Conservation (phyloP, 768 basidiomycete species). For the Trametes cinnabarina region DNA sequence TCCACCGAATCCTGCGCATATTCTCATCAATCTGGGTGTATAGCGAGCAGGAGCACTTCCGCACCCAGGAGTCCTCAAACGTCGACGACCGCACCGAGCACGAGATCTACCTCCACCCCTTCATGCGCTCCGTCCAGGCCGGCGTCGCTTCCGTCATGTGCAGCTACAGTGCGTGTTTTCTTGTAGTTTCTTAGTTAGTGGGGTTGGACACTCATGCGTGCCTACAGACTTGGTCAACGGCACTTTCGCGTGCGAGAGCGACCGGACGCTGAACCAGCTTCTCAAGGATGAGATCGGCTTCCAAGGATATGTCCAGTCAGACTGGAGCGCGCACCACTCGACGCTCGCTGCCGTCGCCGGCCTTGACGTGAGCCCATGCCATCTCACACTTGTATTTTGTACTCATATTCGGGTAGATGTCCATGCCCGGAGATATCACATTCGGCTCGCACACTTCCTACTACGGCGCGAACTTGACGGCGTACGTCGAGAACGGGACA, state of each 20-base stretch:
- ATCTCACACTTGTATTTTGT: not conserved
- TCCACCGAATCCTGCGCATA: not conserved
- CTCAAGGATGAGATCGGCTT: conserved; percentile 75
- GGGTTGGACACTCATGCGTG: not conserved
- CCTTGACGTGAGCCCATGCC: conserved; percentile 50
- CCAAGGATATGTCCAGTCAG: conserved; percentile 76
- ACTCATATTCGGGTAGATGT: conserved; percentile 45
- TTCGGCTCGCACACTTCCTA: conserved; percentile 52
- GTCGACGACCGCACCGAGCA: conserved; percentile 80
- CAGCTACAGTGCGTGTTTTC: conserved; percentile 55
- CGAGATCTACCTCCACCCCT: conserved; percentile 71
- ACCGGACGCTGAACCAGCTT: conserved; percentile 68
- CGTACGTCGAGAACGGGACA: conserved; percentile 66
- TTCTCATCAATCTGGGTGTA: not conserved
- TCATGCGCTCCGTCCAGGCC: conserved; percentile 69
- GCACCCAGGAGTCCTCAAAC: conserved; percentile 56
- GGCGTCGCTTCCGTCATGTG: conserved; percentile 76
- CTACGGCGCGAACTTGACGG: conserved; percentile 67
- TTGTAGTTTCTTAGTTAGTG: not conserved
- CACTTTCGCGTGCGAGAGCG: conserved; percentile 74
- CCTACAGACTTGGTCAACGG: conserved; percentile 59
- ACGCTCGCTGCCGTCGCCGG: conserved; percentile 61
- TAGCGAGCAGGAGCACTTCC: conserved; percentile 69
- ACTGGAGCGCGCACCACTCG: conserved; percentile 67
- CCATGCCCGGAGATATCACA: conserved; percentile 64